Evolutionary conservation across 1,284 basidiomycete genomes (phyloP).

Genomic region (Irpex sp.): DNA sequence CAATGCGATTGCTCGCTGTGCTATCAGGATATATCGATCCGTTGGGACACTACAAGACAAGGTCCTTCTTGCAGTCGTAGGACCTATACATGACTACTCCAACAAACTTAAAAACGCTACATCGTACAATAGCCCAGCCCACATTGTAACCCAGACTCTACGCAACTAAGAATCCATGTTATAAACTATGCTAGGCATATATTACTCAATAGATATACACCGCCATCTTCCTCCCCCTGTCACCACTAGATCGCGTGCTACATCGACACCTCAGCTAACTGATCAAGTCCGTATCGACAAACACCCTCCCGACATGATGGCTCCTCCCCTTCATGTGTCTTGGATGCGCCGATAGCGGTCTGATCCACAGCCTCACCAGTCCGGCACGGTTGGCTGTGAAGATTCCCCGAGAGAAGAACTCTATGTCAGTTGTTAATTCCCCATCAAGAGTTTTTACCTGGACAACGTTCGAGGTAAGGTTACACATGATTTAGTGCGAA

Average conservation of each 20-base stretch:
- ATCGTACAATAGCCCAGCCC: too few relatives aligned
- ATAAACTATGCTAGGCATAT: not conserved
- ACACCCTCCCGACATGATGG: slow-evolving; percentile 6
- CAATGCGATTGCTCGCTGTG: too few relatives aligned
- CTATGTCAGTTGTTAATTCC: slow-evolving; percentile 68
- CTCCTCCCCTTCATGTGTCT: slow-evolving; percentile 23
- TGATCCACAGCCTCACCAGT: slow-evolving; percentile 78
- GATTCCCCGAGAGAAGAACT: slow-evolving; percentile 73
- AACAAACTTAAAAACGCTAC: too few relatives aligned
- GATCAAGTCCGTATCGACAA: slow-evolving; percentile 8
- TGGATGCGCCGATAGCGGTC: slow-evolving; percentile 54
- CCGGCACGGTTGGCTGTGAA: slow-evolving; percentile 74
- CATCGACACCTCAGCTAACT: not conserved
- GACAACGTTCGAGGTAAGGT: not conserved
- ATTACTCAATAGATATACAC: not conserved
- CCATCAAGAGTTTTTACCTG: slow-evolving; percentile 78
- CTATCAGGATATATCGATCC: too few relatives aligned
- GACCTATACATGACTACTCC: too few relatives aligned
- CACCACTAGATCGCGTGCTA: too few relatives aligned
- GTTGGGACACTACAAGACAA: too few relatives aligned
- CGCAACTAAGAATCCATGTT: not conserved
- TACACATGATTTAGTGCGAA: too few relatives aligned
- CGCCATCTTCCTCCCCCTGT: too few relatives aligned
- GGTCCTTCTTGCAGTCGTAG: too few relatives aligned
- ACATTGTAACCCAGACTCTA: too few relatives aligned